Base-by-base conservation (phyloP, 352 stramenopile genomes). In the Globisporangium abappressorium region DNA sequence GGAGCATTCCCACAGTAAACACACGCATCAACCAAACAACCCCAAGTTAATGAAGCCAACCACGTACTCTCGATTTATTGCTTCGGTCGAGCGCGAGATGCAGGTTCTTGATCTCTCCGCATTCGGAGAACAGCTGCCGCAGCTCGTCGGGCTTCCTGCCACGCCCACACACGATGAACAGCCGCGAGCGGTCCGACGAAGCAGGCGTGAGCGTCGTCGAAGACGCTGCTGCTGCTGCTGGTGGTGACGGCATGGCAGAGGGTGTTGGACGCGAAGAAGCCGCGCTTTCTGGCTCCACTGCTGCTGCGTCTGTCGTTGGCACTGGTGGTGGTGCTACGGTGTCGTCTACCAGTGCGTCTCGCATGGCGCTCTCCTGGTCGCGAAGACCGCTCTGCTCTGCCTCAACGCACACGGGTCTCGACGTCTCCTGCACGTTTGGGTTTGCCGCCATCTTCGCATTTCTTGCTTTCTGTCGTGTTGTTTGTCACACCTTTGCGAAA, bases 161-260 rank as follows among this genome's bases (percentile, higher is more conserved):
- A 11, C 86, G 81, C 34, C 86, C 86, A 30, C 86, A 94, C 14
- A 94, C 78, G 20, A 94, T 78, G 66, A 94, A 94, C 3, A 94
- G 77, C 28, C 80, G 76, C 53, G 67, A 49, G 15, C 49, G 38
- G 12, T 71, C 66, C 1, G 36, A 66, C 3, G n/a, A 59, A 9
- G 61, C n/a, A 20, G 47, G 14, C 6, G 26, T 4, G 1, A 33
- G 14, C 2, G 28, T 15, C 14, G 15, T 20, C 2, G 30, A 11
- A 7, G 54, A 6, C 18, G 54, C 9, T 5, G 6, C 6, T 18
- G 54, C 1, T 11, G 24, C 6, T 18, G 54, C 1, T 11, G 24
- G 53, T 5, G 49, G 22, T 26, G 28, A 8, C 4, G 11, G 22
- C 5, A 34, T 33, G 18, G 53, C 26, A 36, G 53, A n/a, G 3